Base-by-base conservation (phyloP, 1,284 basidiomycete species). In the Naganishia sp. region DNA sequence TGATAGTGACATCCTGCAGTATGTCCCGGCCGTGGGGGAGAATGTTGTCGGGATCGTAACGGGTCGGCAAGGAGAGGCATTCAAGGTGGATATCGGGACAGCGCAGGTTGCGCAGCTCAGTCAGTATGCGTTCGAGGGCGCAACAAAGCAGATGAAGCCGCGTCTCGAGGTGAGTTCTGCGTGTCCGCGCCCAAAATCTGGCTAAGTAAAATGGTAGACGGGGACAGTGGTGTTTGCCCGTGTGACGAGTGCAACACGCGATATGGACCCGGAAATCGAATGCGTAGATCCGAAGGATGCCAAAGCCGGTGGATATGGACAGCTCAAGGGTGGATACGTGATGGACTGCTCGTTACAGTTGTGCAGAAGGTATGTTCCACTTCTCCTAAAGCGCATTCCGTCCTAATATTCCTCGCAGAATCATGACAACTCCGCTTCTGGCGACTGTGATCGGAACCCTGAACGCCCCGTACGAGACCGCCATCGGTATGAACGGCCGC, bases 121-220 rank as follows among this genome's bases (percentile, higher is more conserved):
- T 68, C 81, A 77, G n/a, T 71, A 83, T n/a, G 82, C 82, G 2
- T 83, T 83, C 65, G 82, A 83, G 69, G 81, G 81, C 18, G 82
- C 82, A 2, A 83, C 81, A 1, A 83, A 83, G 73, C 71, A 82
- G 50, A 82, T 79, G 65, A 82, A 82, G 69, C 82, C 82, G 18
- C 81, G 83, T 69, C 75, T 83, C 59, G 83, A 82, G 73, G 82
- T 82, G 43, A 39, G 78, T 74, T 13, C 13, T 52, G 31, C 49
- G 15, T 39, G 18, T 10, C 57, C 13, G n/a, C 21, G 23, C 5
- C 4, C 28, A 10, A 18, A 55, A n/a, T 5, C 2, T 46, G 42
- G 31, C 16, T 9, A 18, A 15, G 10, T 9, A 6, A 25, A 11
- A 13, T 15, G 11, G 13, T 70, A 83, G 82, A 78, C 82, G 48